A percentile compares a stretch with the other conserved stretches of the same genome.
phyloP scores from a whole-genome alignment of 306 rosid species.

The Corylus americana region DNA sequence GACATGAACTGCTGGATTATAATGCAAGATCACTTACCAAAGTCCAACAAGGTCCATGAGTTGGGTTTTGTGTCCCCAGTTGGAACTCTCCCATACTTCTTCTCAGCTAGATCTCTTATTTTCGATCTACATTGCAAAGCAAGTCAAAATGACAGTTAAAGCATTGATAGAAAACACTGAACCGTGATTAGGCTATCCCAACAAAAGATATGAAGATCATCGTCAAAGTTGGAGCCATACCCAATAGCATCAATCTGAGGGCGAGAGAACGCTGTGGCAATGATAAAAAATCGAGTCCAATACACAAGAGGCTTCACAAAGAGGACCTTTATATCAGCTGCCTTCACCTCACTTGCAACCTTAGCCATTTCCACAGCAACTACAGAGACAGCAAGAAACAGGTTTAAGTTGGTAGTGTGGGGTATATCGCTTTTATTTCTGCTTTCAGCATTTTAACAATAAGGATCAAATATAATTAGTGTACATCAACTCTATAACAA shows the following conservation, averaged over 20 bases:
- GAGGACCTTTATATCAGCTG: conserved; percentile 83
- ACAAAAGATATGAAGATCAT: conserved; percentile 14
- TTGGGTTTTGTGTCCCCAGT: conserved; percentile 83
- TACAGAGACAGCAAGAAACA: conserved; percentile 38
- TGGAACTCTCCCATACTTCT: conserved; percentile 76
- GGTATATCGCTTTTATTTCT: not conserved
- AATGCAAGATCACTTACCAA: conserved; percentile 49
- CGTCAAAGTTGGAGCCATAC: conserved; percentile 39
- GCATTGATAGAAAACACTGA: conserved; percentile 21
- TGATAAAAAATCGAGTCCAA: conserved; percentile 92
- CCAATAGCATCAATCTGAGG: conserved; percentile 89
- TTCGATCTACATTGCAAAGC: conserved; percentile 57
- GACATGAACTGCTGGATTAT: not conserved
- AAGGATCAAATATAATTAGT: not conserved
- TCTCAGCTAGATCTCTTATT: conserved; percentile 87
- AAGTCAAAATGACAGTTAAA: conserved; percentile 9
- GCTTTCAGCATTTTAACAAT: not conserved
- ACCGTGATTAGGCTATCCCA: conserved; percentile 9
- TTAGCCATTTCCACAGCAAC: conserved; percentile 91
- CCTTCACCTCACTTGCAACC: conserved; percentile 91
- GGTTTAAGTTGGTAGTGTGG: conserved; percentile 14
- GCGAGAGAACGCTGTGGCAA: conserved; percentile 91
- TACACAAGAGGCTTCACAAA: conserved; percentile 98
- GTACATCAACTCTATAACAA: not conserved
- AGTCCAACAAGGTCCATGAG: conserved; percentile 93